Percentiles rank a stretch among this genome's conserved stretches.
Evolutionary conservation across 768 basidiomycete genomes (phyloP).

Genomic region (Dacryopinax spathularia): DNA sequence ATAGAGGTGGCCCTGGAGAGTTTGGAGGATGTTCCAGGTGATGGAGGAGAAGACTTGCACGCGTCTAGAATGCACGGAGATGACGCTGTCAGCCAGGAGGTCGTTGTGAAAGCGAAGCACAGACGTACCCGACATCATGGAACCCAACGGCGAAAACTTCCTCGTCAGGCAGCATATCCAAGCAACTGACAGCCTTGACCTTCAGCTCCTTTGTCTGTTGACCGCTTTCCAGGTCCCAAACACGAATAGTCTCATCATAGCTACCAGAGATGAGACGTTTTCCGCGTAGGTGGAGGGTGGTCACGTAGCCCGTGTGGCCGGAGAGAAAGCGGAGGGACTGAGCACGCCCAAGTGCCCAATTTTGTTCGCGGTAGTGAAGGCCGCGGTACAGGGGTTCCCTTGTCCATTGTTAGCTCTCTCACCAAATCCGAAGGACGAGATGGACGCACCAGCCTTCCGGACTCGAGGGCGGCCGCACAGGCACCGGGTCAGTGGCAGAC

Average conservation of each 20-base stretch:
- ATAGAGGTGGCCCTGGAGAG: conserved; percentile 45
- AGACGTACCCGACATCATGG: conserved; percentile 70
- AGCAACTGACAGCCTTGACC: conserved; percentile 76
- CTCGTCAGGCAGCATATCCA: conserved; percentile 66
- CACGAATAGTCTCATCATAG: conserved; percentile 82
- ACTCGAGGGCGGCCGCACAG: conserved; percentile 43
- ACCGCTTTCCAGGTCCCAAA: conserved; percentile 69
- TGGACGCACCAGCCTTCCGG: conserved; percentile 57
- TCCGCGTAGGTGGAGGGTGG: conserved; percentile 55
- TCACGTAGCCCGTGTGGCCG: conserved; percentile 81
- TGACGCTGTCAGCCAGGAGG: not conserved
- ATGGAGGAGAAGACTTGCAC: conserved; percentile 79
- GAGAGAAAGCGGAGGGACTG: conserved; percentile 63
- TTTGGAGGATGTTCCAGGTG: conserved; percentile 33
- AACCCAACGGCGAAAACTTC: conserved; percentile 88
- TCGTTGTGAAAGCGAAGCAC: not conserved
- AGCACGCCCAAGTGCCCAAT: conserved; percentile 61
- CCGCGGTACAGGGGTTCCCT: conserved; percentile 63
- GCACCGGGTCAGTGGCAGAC: conserved; percentile 56
- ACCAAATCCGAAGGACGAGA: not conserved
- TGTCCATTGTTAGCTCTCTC: not conserved
- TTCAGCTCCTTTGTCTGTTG: conserved; percentile 59
- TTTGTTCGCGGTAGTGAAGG: conserved; percentile 72
- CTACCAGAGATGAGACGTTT: conserved; percentile 77
- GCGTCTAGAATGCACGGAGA: conserved; percentile 36